Evolutionary conservation across 2,329 filamentous ascomycete species (phyloP), one percentile per base, ranked within the genome.

Genomic region (Cladobotryum mycophilum): DNA sequence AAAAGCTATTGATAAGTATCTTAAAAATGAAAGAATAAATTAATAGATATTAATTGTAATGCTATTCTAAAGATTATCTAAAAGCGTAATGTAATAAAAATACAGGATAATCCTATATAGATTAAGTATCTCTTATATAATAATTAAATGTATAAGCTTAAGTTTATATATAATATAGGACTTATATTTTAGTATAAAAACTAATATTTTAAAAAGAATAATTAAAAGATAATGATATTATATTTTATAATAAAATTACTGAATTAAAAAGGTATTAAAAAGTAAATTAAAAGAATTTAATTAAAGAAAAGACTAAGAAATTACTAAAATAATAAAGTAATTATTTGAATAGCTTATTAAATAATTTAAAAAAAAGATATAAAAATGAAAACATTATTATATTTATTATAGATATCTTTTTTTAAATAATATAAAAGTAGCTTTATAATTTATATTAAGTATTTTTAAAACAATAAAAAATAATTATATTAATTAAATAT

Each of bases 171-270:
- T 30, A 44, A 14, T 36, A 43, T 44, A 49, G n/a, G n/a, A n/a
- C n/a, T n/a, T n/a, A n/a, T n/a, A n/a, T n/a, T n/a, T n/a, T 25
- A 15, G 33, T 41, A 51, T 42, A 45, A 33, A 30, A 43, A 47
- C 15, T 41, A 22, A 52, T 25, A 22, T 44, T 47, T 47, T 44
- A 45, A 38, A 37, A 50, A 25, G 18, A 42, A 45, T 40, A 41
- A 43, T 52, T 47, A 43, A 52, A 34, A 30, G 17, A 38, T 40
- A 43, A 22, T 30, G 20, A 12, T 15, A 20, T 34, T 45, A 48
- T 34, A 45, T 20, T 42, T 36, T 36, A n/a, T n/a, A n/a, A n/a
- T 41, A 38, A 47, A 12, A 3, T 1, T 48, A 38, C 8, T 34
- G 8, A 45, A 38, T 47, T 41, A 42, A 34, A 45, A 45, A 14